Conservation (phyloP, 305 asterid genomes). For the Fraxinus platypoda region DNA sequence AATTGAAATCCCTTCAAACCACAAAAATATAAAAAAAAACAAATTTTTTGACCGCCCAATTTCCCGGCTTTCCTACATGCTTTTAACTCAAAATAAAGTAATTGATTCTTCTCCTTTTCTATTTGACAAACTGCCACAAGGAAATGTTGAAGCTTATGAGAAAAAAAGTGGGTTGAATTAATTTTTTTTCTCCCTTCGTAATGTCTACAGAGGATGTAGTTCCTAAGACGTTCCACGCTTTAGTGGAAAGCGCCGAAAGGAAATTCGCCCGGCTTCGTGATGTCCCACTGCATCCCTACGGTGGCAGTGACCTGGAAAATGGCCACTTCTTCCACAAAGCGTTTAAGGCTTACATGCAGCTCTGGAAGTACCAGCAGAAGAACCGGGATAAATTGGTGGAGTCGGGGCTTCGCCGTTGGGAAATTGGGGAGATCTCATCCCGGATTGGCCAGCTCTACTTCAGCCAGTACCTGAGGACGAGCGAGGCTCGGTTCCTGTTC, state of each 20-base stretch:
- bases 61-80: constrained; percentile 38
- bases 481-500: constrained; percentile 82
- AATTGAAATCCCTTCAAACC: constrained; percentile 2
- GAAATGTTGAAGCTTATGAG: constrained; percentile 30
- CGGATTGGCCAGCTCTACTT: constrained; percentile 92
- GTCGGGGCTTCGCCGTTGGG: constrained; percentile 91
- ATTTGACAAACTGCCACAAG: constrained; percentile 23
- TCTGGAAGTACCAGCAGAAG: constrained; percentile 93
- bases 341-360: constrained; percentile 75
- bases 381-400: constrained; percentile 66
- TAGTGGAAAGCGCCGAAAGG: constrained; percentile 81
- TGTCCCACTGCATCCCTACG: constrained; percentile 82
- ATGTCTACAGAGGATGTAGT: constrained; percentile 61
- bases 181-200: constrained; percentile 1
- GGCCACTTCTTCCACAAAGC: constrained; percentile 76
- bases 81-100: constrained; percentile 9
- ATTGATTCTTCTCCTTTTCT: neutral
- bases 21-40: constrained; percentile 15
- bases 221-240: constrained; percentile 56
- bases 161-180: constrained; percentile 24
- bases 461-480: constrained; percentile 87
- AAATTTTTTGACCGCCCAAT: constrained; percentile 41
- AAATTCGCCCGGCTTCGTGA: constrained; percentile 91
- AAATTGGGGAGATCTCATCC: constrained; percentile 99
- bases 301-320: constrained; percentile 52